Evolutionary conservation across 2,329 filamentous ascomycete genomes (phyloP), one percentile per base, ranked within the genome.

Genomic region (Lecanoromycetidae sp.): DNA sequence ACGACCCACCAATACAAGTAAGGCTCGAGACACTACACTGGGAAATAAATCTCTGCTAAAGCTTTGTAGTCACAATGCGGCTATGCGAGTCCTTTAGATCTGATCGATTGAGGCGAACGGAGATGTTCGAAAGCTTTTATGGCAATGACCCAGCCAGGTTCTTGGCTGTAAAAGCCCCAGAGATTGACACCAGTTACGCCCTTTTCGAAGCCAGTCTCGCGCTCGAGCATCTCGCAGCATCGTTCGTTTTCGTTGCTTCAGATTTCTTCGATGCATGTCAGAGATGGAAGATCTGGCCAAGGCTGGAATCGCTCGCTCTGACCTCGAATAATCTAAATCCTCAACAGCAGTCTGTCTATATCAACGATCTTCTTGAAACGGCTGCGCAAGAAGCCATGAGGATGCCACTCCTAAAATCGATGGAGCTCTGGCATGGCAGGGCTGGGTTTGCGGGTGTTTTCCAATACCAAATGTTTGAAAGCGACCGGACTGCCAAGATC

Each of bases 391-490:
- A 51, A 41, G 60, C 59, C 23, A 55, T 57, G 20, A 57, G 54
- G 50, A 64, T 63, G 59, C 60, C 59, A 48, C 46, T 39, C n/a
- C 52, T 63, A 32, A 46, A 59, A 53, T 63, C 54, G 44, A 60
- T 63, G 59, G 60, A 63, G 52, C 61, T 63, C 41, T 63, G 60
- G 60, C 62, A 63, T 55, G 62, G 58, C 53, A 37, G 49, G 56
- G 56, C 59, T 53, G 58, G 60, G 3, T 44, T 60, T 37, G 60
- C 61, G 34, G 51, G 51, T 45, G 56, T 63, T 46, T 63, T 64
- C 49, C 50, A 52, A 44, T 63, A 61, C 37, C 55, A 59, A 50
- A 48, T 48, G 38, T 44, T 13, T 36, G 39, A 48, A 48, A 48
- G 46, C 30, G 46, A 48, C 33, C 25, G 25, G 30, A 38, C 46